Evolutionary conservation across 208 protist species (phyloP), one percentile per base, ranked within the genome.

Genomic region (Trypanosoma scelopori): DNA sequence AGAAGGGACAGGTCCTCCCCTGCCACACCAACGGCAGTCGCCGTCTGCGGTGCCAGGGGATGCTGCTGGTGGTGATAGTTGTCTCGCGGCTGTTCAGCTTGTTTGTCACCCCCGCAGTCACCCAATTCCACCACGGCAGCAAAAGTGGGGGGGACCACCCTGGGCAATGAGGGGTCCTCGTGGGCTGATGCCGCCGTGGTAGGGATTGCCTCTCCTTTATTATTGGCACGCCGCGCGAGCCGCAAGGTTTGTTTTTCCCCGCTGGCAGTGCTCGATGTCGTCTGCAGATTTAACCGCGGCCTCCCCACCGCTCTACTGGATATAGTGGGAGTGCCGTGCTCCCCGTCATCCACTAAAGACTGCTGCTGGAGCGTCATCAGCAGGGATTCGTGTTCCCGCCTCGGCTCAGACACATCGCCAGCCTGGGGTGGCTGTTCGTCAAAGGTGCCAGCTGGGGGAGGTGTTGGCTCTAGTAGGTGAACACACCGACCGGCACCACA

Each of bases 381-480:
- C 32, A 37, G 32, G 32, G 32, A 11, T 48, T 47, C 13, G 6
- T 47, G 32, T 49, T 12, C 20, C 7, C 50, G n/a, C 50, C 4
- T 1, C 22, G 48, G 32, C 20, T 11, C 18, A 4, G 59, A 28
- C 28, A 25, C 1, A 12, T 23, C 28, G 2, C 15, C 11, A 23
- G 9, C 28, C 7, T 5, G 9, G 18, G 27, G 16, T 3, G 0
- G 13, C 9, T n/a, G 20, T 30, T 53, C 60, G 0, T 57, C 60
- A 22, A 66, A 57, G 13, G 37, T 23, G 11, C 60, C 60, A 23
- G 60, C 60, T 15, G 60, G 60, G 4, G 60, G 60, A 22, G 60
- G 60, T 20, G 60, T 66, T 48, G 60, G 60, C 37, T 66, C 60
- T 20, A 66, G 50, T 23, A 66, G 39, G 12, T 39, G 50, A 55